Percentiles rank a stretch among this genome's conserved stretches.
Conservation (phyloP, 2,329 filamentous ascomycete species). For the Curvularia lunata region DNA sequence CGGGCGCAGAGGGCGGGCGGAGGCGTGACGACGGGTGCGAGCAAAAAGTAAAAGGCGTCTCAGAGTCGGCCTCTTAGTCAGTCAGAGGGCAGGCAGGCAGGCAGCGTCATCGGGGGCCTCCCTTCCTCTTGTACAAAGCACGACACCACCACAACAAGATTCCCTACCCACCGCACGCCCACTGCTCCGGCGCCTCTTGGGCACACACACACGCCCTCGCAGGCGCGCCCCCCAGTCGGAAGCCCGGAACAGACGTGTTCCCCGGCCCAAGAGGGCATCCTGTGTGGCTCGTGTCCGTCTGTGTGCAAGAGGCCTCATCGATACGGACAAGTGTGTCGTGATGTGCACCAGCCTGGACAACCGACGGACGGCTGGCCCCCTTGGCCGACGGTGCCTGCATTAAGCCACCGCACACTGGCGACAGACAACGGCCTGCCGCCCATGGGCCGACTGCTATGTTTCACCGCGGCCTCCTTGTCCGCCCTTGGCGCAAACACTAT, state of each 20-base stretch:
- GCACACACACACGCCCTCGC: not conserved
- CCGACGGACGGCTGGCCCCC: constrained; percentile 2
- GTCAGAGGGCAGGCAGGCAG: too few species aligned
- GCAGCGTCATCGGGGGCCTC: not conserved
- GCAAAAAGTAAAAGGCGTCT: not conserved
- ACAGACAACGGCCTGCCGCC: too few species aligned
- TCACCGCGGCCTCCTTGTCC: not conserved
- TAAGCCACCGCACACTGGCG: too few species aligned
- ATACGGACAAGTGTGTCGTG: not conserved
- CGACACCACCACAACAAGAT: not conserved
- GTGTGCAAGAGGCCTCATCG: not conserved
- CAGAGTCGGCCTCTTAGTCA: not conserved
- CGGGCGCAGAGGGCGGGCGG: not conserved
- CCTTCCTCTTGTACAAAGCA: constrained; percentile 23
- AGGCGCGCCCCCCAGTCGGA: constrained; percentile 4
- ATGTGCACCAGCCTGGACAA: not conserved
- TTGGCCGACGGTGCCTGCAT: constrained; percentile 13
- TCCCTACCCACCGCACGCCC: not conserved
- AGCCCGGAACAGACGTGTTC: not conserved
- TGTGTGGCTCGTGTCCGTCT: constrained; percentile 6
- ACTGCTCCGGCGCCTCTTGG: constrained; percentile 9
- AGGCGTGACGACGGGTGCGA: not conserved
- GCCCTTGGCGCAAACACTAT: not conserved
- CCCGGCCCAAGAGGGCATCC: constrained; percentile 6
- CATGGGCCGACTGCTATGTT: too few species aligned